phyloP scores from a whole-genome alignment of 1,284 basidiomycete species.

The Melampsora americana region DNA sequence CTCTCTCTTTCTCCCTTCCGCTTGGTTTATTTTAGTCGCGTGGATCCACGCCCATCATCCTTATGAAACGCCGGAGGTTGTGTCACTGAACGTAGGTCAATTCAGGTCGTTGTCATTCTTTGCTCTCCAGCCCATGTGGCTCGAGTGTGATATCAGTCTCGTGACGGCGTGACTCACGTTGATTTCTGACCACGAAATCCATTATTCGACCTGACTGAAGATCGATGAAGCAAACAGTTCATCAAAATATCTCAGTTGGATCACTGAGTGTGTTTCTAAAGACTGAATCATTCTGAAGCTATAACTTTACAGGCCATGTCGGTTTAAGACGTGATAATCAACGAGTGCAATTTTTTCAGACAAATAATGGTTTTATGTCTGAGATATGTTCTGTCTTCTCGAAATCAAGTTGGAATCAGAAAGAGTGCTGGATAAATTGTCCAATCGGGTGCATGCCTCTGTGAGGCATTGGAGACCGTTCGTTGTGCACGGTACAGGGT shows the following conservation, averaged over 20 bases:
- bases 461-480: too few species aligned
- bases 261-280: background rate
- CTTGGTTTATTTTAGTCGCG: background rate
- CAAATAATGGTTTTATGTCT: too few species aligned
- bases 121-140: background rate
- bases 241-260: background rate
- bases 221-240: background rate
- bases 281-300: background rate
- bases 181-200: background rate
- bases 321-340: too few species aligned
- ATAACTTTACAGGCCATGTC: too few species aligned
- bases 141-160: background rate
- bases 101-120: background rate
- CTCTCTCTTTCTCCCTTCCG: too few species aligned
- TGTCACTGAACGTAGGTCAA: background rate
- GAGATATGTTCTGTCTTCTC: too few species aligned
- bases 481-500: too few species aligned
- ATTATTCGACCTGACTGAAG: background rate
- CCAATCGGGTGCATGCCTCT: too few species aligned
- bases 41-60: conserved; percentile 6
- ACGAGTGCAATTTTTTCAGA: too few species aligned
- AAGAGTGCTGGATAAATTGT: too few species aligned
- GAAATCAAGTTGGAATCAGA: too few species aligned
- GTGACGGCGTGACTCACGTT: background rate
- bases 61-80: conserved; percentile 5